A percentile compares a stretch with the other conserved stretches of the same genome.
These are phyloP conservation scores for Primulina tabacum DNA, from an alignment of 257 asterid species.

Conservation along the genomic window DNA sequence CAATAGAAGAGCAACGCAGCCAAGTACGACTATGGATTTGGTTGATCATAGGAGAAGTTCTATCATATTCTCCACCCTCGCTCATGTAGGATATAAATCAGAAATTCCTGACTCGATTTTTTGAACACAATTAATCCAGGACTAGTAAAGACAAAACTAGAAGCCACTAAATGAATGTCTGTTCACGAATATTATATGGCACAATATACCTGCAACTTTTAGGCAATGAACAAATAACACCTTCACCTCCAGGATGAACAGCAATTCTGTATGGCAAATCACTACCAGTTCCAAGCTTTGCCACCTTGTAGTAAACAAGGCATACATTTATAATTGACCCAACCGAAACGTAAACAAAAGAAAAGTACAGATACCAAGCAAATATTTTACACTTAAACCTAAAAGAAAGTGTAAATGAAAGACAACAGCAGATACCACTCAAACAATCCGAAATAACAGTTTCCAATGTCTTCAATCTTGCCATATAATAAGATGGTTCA, in stretches of 20 bases:
- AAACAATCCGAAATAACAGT: slow-evolving; percentile 4
- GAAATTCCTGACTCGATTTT: too few species aligned
- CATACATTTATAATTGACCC: neutral
- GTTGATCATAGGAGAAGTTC: too few species aligned
- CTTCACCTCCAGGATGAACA: slow-evolving; percentile 89
- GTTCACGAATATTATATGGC: neutral
- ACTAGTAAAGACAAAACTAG: too few species aligned
- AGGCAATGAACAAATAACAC: slow-evolving; percentile 75
- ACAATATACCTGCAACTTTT: slow-evolving; percentile 65
- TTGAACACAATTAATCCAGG: too few species aligned
- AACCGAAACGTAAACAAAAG: neutral
- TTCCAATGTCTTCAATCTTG: neutral
- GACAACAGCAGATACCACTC: neutral
- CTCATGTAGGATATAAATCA: too few species aligned
- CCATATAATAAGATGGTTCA: neutral
- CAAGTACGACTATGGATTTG: too few species aligned
- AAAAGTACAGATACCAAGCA: neutral
- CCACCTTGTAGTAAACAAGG: slow-evolving; percentile 44
- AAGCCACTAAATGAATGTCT: neutral
- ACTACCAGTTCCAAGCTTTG: slow-evolving; percentile 64
- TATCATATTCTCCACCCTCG: too few species aligned
- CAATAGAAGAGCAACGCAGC: too few species aligned
- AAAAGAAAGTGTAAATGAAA: neutral
- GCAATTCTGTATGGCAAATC: slow-evolving; percentile 89
- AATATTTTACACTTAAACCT: slow-evolving; percentile 9